phyloP scores from a whole-genome alignment of 176 grass and related monocot genomes.

The Paspalum notatum region DNA sequence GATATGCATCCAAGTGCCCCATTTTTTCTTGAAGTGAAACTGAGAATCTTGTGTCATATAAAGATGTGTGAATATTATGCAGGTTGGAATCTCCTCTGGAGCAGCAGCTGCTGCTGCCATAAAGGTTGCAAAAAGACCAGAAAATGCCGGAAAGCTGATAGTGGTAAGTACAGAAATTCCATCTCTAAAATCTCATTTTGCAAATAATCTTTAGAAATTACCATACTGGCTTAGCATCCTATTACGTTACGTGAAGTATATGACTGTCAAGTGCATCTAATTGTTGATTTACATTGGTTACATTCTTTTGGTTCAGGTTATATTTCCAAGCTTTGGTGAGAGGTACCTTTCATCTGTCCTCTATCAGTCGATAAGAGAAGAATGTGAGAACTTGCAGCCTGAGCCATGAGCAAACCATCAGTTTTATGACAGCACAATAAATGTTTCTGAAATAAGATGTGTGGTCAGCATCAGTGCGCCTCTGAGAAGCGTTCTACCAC shows the following conservation, averaged over 20 bases:
- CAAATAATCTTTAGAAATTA: no score
- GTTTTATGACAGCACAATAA: slow-evolving; percentile 23
- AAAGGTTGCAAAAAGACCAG: slow-evolving; percentile 77
- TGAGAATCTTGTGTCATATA: slow-evolving; percentile 9
- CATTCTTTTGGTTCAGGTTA: slow-evolving; percentile 54
- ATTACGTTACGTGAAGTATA: neutral
- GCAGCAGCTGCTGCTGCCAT: slow-evolving; percentile 82
- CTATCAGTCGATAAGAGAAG: slow-evolving; percentile 85
- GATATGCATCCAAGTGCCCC: neutral
- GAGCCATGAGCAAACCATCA: slow-evolving; percentile 54
- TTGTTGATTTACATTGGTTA: neutral
- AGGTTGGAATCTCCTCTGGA: slow-evolving; percentile 98
- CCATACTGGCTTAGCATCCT: no score
- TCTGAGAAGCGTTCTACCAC: neutral
- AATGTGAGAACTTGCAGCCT: slow-evolving; percentile 90
- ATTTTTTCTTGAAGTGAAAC: neutral
- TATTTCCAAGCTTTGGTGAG: slow-evolving; percentile 97
- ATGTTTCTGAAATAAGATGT: slow-evolving; percentile 30
- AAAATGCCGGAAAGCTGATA: slow-evolving; percentile 95
- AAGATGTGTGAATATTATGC: slow-evolving; percentile 36
- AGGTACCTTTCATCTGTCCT: slow-evolving; percentile 84
- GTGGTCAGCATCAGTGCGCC: neutral
- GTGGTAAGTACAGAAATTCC: slow-evolving; percentile 42
- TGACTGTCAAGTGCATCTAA: neutral
- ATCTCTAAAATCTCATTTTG: neutral